Evolutionary conservation across 352 stramenopile genomes (phyloP).

Genomic region (Globisporangium barbulae): DNA sequence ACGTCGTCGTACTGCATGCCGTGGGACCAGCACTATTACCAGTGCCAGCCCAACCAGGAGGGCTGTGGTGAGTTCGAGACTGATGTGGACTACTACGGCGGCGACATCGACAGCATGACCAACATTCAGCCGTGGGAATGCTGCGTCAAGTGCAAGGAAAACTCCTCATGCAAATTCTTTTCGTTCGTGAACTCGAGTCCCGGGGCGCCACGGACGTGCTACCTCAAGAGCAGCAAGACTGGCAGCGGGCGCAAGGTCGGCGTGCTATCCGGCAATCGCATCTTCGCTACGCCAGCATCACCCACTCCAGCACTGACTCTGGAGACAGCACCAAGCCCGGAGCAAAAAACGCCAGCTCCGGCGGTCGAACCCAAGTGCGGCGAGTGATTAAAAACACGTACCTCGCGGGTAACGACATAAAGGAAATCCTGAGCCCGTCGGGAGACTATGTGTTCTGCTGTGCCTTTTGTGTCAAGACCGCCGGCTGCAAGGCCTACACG

Average conservation of each 20-base stretch:
- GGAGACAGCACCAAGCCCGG: not conserved
- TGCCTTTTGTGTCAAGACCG: constrained; percentile 7
- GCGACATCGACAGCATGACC: constrained; percentile 17
- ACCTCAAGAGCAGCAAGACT: constrained; percentile 22
- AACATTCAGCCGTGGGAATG: constrained; percentile 6
- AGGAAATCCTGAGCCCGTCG: constrained; percentile 11
- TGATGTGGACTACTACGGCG: constrained; percentile 27
- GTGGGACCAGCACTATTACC: constrained; percentile 29
- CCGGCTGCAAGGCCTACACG: constrained; percentile 12
- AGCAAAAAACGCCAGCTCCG: not conserved
- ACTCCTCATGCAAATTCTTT: constrained; percentile 16
- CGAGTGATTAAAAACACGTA: constrained; percentile 29
- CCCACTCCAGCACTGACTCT: too few species aligned
- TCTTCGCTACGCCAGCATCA: not conserved
- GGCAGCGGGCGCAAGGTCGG: constrained; percentile 5
- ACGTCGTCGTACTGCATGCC: constrained; percentile 38
- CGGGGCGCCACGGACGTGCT: constrained; percentile 18
- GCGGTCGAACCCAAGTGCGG: constrained; percentile 11
- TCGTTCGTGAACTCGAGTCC: constrained; percentile 22
- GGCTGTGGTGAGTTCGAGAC: constrained; percentile 21
- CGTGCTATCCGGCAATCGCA: constrained; percentile 1
- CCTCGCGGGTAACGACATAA: constrained; percentile 34
- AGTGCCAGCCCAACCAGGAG: constrained; percentile 25
- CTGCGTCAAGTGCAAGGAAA: constrained; percentile 3
- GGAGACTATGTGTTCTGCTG: constrained; percentile 11